phyloP scores from a whole-genome alignment of 139 green algal genomes.

The Ettlia oleoabundans region DNA sequence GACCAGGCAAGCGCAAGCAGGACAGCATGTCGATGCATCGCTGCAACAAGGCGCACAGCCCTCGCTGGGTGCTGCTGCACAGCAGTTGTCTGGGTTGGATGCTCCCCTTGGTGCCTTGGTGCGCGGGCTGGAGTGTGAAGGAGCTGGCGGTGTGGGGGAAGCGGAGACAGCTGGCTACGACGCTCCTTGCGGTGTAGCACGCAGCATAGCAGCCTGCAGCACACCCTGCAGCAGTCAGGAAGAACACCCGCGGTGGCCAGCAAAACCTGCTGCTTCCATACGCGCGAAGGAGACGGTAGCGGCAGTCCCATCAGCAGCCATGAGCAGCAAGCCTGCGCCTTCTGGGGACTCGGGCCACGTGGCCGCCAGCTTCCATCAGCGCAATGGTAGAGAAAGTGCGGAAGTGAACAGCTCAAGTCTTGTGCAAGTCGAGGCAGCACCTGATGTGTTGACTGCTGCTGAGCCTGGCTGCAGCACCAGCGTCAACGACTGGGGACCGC shows the following conservation, averaged over 20 bases:
- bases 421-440: too few relatives aligned
- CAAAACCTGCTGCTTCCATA: background rate
- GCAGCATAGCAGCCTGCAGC: background rate
- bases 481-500: too few relatives aligned
- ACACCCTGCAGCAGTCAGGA: background rate
- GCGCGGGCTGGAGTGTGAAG: background rate
- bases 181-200: background rate
- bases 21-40: background rate
- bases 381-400: too few relatives aligned
- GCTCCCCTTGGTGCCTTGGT: too few relatives aligned
- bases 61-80: background rate
- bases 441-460: too few relatives aligned
- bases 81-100: background rate
- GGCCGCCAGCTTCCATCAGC: too few relatives aligned
- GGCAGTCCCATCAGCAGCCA: too few relatives aligned
- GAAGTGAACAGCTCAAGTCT: too few relatives aligned
- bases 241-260: background rate
- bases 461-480: too few relatives aligned
- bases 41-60: background rate
- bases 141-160: background rate
- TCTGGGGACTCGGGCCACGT: too few relatives aligned
- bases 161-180: background rate
- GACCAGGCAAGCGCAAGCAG: background rate
- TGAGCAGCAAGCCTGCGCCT: too few relatives aligned
- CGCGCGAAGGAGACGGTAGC: too few relatives aligned